These are phyloP conservation scores for Globisporangium polare DNA, from an alignment of 352 stramenopile species.

Conservation along the genomic window DNA sequence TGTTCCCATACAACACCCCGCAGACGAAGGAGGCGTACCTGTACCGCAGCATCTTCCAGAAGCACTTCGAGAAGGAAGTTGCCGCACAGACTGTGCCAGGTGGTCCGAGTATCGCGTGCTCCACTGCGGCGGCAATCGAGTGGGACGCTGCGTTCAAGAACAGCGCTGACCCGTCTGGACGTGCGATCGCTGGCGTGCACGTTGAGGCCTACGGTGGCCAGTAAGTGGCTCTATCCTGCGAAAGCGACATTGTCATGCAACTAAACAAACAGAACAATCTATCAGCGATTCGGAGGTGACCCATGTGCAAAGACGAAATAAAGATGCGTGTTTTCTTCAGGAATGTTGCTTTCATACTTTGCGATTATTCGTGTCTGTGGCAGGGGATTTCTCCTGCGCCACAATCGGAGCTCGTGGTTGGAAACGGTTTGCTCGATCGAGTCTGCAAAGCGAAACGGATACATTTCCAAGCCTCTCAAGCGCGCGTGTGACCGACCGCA, in stretches of 20 bases:
- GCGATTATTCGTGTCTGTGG: neutral
- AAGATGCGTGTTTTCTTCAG: neutral
- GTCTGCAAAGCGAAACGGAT: conserved; percentile 8
- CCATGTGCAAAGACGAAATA: conserved; percentile 7
- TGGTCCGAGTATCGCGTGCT: conserved; percentile 98
- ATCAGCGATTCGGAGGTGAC: neutral
- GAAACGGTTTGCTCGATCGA: neutral
- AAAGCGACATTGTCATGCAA: neutral
- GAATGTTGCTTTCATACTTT: neutral
- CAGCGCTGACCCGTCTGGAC: conserved; percentile 93
- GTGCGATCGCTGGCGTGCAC: conserved; percentile 94
- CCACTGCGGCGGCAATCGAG: conserved; percentile 95
- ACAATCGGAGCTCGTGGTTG: neutral
- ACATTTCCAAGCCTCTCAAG: neutral
- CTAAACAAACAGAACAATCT: neutral
- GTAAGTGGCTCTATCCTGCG: conserved; percentile 6
- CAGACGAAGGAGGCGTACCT: conserved; percentile 97
- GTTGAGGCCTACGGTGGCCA: conserved; percentile 87
- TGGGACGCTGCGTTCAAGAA: conserved; percentile 97
- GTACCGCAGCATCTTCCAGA: conserved; percentile 97
- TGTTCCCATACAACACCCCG: conserved; percentile 98
- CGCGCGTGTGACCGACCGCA: neutral
- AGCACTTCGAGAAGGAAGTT: conserved; percentile 96
- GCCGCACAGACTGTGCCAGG: conserved; percentile 96
- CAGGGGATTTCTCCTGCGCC: neutral